Percentiles rank a stretch among this genome's conserved stretches.
Conservation (phyloP, 129 eudicot genomes). For the Saussurea involucrata region DNA sequence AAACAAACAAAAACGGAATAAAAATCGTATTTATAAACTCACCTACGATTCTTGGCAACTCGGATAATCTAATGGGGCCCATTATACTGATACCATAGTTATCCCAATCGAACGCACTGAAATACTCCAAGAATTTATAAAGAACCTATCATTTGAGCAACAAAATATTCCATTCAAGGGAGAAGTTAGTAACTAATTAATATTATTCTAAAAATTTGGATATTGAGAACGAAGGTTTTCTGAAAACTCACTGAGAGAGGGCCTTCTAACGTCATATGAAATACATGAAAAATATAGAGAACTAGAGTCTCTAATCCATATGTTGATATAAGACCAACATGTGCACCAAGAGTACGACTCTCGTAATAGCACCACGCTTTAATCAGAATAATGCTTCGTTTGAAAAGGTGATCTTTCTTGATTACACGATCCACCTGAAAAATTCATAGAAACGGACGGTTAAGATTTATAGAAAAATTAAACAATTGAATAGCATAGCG, state of each 20-base stretch:
- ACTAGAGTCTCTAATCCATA: slow-evolving; percentile 97
- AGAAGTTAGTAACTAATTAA: slow-evolving; percentile 9
- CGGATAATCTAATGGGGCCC: slow-evolving; percentile 77
- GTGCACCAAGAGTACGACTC: slow-evolving; percentile 95
- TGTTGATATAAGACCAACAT: slow-evolving; percentile 90
- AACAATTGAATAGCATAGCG: neutral
- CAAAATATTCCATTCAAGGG: slow-evolving; percentile 19
- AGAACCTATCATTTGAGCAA: slow-evolving; percentile 59
- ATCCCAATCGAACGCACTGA: slow-evolving; percentile 93
- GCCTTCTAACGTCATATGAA: slow-evolving; percentile 66
- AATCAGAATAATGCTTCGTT: slow-evolving; percentile 80
- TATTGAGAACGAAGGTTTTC: neutral
- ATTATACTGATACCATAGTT: slow-evolving; percentile 64
- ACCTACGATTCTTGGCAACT: slow-evolving; percentile 77
- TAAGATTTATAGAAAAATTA: neutral
- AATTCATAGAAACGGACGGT: neutral
- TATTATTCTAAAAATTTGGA: neutral
- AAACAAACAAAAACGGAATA: neutral
- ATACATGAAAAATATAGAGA: slow-evolving; percentile 82
- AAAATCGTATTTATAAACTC: slow-evolving; percentile 19
- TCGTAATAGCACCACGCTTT: slow-evolving; percentile 97
- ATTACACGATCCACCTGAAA: slow-evolving; percentile 77
- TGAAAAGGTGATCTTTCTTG: slow-evolving; percentile 81
- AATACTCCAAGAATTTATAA: slow-evolving; percentile 89
- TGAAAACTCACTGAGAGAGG: slow-evolving; percentile 80